Evolutionary conservation across 306 rosid genomes (phyloP).

Genomic region (Trifolium fragiferum): DNA sequence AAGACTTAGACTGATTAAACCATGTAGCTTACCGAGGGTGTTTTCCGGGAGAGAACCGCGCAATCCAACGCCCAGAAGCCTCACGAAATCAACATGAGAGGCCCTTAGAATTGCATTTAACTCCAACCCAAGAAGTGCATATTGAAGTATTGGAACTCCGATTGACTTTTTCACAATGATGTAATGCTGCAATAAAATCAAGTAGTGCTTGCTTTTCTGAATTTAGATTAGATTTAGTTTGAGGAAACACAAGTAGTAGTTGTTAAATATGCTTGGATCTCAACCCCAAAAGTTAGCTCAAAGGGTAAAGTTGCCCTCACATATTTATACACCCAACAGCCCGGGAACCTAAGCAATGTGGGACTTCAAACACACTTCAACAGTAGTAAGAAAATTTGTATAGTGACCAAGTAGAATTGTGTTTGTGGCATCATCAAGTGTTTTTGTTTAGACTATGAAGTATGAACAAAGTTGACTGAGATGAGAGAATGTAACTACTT

Average conservation of each 20-base stretch:
- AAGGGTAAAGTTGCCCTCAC: too few relatives aligned
- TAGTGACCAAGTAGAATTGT: slow-evolving; percentile 33
- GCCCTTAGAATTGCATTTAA: slow-evolving; percentile 59
- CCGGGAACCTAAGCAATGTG: too few relatives aligned
- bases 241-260: slow-evolving; percentile 45
- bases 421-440: slow-evolving; percentile 57
- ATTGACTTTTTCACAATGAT: slow-evolving; percentile 69
- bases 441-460: too few relatives aligned
- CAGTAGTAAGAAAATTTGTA: slow-evolving; percentile 47
- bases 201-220: slow-evolving; percentile 88
- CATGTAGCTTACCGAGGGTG: slow-evolving; percentile 70
- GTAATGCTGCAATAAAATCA: slow-evolving; percentile 65
- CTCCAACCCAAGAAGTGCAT: slow-evolving; percentile 82
- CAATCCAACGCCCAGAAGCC: slow-evolving; percentile 77
- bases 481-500: too few relatives aligned
- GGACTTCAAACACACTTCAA: too few relatives aligned
- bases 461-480: too few relatives aligned
- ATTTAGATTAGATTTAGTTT: slow-evolving; percentile 56
- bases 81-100: slow-evolving; percentile 57
- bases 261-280: too few relatives aligned
- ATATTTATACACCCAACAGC: too few relatives aligned
- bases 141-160: slow-evolving; percentile 67
- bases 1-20: slow-evolving; percentile 73
- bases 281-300: too few relatives aligned
- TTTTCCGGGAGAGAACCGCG: slow-evolving; percentile 66